A percentile compares a stretch with the other conserved stretches of the same genome.
Evolutionary conservation across 768 basidiomycete species (phyloP).

Genomic region (Rhizopogon rudus): DNA sequence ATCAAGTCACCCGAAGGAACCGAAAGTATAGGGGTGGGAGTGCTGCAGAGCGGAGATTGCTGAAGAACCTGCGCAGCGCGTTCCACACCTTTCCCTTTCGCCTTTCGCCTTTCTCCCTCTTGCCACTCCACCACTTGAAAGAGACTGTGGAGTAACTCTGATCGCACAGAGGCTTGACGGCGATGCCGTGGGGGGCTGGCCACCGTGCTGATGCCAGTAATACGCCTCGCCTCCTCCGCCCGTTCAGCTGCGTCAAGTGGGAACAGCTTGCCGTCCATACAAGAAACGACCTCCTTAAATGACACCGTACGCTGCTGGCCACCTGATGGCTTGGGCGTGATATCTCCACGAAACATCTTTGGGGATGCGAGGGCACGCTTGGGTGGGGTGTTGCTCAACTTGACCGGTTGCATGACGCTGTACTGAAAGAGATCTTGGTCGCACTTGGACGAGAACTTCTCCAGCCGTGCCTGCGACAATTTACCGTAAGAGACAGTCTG

Average conservation of each 20-base stretch:
- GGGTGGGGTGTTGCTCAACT: constrained; percentile 14
- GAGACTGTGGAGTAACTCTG: constrained; percentile 39
- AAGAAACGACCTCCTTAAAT: constrained; percentile 51
- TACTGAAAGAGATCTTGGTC: constrained; percentile 29
- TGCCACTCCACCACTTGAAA: constrained; percentile 40
- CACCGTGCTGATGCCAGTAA: constrained; percentile 19
- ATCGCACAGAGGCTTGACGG: constrained; percentile 17
- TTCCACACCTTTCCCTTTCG: constrained; percentile 38
- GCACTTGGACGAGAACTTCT: constrained; percentile 7
- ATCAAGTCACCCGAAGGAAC: constrained; percentile 19
- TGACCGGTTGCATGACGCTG: constrained; percentile 24
- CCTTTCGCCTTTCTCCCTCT: constrained; percentile 31
- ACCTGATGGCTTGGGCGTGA: constrained; percentile 5
- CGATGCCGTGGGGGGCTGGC: constrained; percentile 8
- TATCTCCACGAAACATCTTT: constrained; percentile 5
- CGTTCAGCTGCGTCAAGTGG: constrained; percentile 32
- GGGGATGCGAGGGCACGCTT: constrained; percentile 11
- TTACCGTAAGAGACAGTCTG: constrained; percentile 1
- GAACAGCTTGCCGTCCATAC: constrained; percentile 59
- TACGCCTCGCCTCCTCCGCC: constrained; percentile 25
- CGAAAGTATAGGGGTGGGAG: constrained; percentile 13
- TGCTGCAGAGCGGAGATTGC: constrained; percentile 4
- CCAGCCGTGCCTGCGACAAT: constrained; percentile 12
- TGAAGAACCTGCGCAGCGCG: constrained; percentile 18
- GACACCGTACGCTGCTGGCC: constrained; percentile 34